Conservation (phyloP, 192 early-diverging fungal species). For the Glomus cerebriforme region DNA sequence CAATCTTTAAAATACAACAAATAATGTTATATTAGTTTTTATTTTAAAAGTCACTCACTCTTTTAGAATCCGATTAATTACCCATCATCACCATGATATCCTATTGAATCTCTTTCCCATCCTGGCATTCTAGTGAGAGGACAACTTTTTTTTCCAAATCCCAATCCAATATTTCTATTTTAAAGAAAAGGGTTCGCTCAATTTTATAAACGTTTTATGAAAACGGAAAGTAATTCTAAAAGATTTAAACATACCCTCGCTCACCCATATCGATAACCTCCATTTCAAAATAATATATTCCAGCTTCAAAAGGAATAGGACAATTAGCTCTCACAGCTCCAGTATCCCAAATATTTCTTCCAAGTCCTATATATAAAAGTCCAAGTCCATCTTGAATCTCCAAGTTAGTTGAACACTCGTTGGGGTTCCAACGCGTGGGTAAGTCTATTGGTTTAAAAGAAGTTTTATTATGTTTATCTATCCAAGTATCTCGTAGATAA, state of each 20-base stretch:
- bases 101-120: constrained; percentile 86
- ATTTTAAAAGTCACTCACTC: background rate
- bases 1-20: background rate
- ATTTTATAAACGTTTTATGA: background rate
- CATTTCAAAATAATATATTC: constrained; percentile 92
- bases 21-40: background rate
- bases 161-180: constrained; percentile 76
- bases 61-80: constrained; percentile 62
- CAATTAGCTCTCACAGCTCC: constrained; percentile 69
- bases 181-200: constrained; percentile 13
- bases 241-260: constrained; percentile 59
- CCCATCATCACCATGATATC: constrained; percentile 97
- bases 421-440: background rate
- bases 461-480: background rate
- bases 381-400: background rate
- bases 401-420: background rate
- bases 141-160: constrained; percentile 62
- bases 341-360: background rate
- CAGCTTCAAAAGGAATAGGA: constrained; percentile 81
- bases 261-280: constrained; percentile 80
- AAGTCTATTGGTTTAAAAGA: background rate
- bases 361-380: background rate
- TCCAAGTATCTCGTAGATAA: background rate
- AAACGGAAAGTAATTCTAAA: background rate
- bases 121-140: constrained; percentile 78